phyloP scores from a whole-genome alignment of 345 rosid species.

The Erodium maritimum region DNA sequence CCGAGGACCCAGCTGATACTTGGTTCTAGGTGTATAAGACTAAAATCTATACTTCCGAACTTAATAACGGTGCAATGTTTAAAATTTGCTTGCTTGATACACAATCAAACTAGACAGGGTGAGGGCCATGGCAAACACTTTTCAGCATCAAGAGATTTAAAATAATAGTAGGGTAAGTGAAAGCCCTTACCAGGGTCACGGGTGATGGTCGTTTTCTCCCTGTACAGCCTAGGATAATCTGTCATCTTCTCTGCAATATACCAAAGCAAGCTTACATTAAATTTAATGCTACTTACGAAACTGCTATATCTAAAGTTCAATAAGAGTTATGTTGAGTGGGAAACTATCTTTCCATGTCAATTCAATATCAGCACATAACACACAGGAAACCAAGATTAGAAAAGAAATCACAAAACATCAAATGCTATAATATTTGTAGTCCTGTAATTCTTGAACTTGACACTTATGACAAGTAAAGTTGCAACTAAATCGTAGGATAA shows the following conservation, averaged over 20 bases:
- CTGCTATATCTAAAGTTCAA: not conserved
- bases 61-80: not conserved
- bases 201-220: slow-evolving; percentile 20
- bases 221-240: slow-evolving; percentile 25
- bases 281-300: not conserved
- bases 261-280: slow-evolving; percentile 1
- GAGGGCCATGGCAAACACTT: not conserved
- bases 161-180: not conserved
- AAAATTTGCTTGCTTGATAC: not conserved
- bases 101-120: not conserved
- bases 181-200: slow-evolving; percentile 26
- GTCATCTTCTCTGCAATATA: slow-evolving; percentile 30
- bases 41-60: not conserved
- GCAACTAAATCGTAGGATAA: not conserved
- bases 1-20: not conserved
- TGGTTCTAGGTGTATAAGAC: not conserved
- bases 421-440: not conserved
- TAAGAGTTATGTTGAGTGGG: not conserved
- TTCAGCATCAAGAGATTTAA: too few species aligned
- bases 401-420: not conserved
- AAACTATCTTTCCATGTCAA: not conserved
- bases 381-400: not conserved
- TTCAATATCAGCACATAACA: not conserved
- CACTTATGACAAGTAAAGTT: not conserved
- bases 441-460: not conserved